These are phyloP conservation scores for Ammopiptanthus mongolicus DNA, from an alignment of 306 rosid genomes.

Conservation along the genomic window DNA sequence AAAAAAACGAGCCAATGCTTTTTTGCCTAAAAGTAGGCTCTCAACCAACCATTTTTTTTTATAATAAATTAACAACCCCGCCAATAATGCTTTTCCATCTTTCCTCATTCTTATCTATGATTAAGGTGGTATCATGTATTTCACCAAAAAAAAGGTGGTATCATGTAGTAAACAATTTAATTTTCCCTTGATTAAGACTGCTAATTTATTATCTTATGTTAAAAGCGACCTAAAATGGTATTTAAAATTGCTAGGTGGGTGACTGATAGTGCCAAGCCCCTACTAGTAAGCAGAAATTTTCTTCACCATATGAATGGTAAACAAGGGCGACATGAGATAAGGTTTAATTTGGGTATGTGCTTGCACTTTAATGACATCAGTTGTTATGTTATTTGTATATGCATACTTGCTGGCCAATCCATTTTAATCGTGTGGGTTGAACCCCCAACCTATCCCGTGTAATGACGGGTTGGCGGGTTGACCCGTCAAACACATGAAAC, in stretches of 20 bases:
- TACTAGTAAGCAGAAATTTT: not conserved
- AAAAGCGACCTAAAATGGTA: not conserved
- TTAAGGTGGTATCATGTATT: not conserved
- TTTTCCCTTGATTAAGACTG: not conserved
- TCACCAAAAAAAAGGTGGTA: too few relatives aligned
- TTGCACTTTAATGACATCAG: slow-evolving; percentile 10
- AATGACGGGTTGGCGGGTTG: too few relatives aligned
- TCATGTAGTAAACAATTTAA: slow-evolving; percentile 2
- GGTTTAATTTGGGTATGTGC: not conserved
- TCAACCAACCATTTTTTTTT: not conserved
- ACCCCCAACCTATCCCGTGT: too few relatives aligned
- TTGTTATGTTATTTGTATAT: not conserved
- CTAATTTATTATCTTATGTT: not conserved
- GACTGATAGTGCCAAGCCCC: not conserved
- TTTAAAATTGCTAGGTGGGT: not conserved
- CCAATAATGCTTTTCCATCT: slow-evolving; percentile 28
- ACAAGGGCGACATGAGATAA: slow-evolving; percentile 9
- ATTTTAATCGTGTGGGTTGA: too few relatives aligned
- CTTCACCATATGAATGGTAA: not conserved
- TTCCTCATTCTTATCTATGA: slow-evolving; percentile 32
- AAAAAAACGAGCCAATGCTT: slow-evolving; percentile 24
- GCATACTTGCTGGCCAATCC: not conserved
- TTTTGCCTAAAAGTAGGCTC: slow-evolving; percentile 9
- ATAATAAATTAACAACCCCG: not conserved
- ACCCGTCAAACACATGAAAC: too few relatives aligned